Evolutionary conservation across 1,284 basidiomycete genomes (phyloP), one percentile per base, ranked within the genome.

Genomic region (Papiliotrema terrestris): DNA sequence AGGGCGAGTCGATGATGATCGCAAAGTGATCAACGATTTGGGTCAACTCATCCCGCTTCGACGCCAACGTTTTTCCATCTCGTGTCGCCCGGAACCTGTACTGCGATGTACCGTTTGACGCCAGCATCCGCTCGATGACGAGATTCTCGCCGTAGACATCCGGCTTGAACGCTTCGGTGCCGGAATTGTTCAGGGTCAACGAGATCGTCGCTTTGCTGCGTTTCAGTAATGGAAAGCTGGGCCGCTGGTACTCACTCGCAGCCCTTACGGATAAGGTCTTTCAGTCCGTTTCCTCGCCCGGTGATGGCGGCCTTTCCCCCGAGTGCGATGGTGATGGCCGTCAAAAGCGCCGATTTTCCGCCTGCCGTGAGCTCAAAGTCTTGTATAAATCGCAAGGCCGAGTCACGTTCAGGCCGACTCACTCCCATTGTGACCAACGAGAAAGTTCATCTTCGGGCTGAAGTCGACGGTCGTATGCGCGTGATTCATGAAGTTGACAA

Each of bases 401-500:
- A 23, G 37, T 26, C 17, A 13, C 1, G 22, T 2, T 13, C 13
- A 11, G 22, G 17, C 47, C n/a, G 29, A 63, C 72, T 61, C 55
- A 76, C 75, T 77, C 42, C 82, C 81, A 65, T 83, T 83, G 80
- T 73, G 78, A 82, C 96, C 96, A 55, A 97, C 95, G 62, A 99
- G 88, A 71, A 98, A 98, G 78, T 98, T 98, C 71, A 98, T 88
- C 73, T 92, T 90, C 2, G 87, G 86, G 0, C 88, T 91, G 63
- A 96, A 91, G 5, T 82, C 80, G 73, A 96, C 88, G 0, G 81
- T 84, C 46, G 94, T 82, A 73, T 83, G 86, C 68, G 85, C 82
- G 78, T 98, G 96, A 73, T 93, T 97, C 94, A 98, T 97, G 77
- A 98, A 98, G 73, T 97, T 88, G 69, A 85, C 81, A 81, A 96